Conservation (phyloP, 225 moss, liverwort and hornwort genomes). For the Thuidium tamariscinum region DNA sequence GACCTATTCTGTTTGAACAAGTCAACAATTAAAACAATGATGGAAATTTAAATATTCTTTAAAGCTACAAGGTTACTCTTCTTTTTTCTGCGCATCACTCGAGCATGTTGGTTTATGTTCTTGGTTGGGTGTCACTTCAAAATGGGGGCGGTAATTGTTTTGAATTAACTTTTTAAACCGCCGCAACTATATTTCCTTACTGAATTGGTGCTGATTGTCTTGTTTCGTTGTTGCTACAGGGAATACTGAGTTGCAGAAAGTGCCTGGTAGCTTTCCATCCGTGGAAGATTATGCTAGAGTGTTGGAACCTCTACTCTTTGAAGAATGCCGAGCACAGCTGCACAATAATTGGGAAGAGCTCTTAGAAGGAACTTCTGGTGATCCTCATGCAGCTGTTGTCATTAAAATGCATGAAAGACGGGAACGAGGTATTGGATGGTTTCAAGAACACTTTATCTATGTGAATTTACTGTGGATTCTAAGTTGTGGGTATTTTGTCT, state of each 20-base stretch:
- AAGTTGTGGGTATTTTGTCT: background rate
- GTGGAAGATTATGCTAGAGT: constrained; percentile 88
- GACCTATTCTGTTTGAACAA: background rate
- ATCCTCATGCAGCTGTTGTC: constrained; percentile 65
- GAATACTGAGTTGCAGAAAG: constrained; percentile 70
- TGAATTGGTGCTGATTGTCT: background rate
- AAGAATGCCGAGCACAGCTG: constrained; percentile 94
- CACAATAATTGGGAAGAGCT: constrained; percentile 96
- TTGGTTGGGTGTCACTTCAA: background rate
- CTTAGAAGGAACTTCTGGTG: constrained; percentile 67
- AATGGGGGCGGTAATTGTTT: background rate
- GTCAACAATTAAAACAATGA: background rate
- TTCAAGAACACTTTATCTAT: background rate
- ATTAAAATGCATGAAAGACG: constrained; percentile 80
- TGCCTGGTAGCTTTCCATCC: constrained; percentile 77
- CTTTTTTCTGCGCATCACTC: background rate
- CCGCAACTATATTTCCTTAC: background rate
- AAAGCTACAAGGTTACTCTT: background rate
- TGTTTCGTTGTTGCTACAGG: constrained; percentile 31
- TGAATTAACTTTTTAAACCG: background rate
- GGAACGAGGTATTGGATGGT: constrained; percentile 61
- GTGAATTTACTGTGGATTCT: background rate
- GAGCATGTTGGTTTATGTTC: background rate
- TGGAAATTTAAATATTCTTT: background rate
- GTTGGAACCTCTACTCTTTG: constrained; percentile 90